Evolutionary conservation across 2,329 filamentous ascomycete species (phyloP), one percentile per base, ranked within the genome.

Genomic region (Fusarium phyllophilum): DNA sequence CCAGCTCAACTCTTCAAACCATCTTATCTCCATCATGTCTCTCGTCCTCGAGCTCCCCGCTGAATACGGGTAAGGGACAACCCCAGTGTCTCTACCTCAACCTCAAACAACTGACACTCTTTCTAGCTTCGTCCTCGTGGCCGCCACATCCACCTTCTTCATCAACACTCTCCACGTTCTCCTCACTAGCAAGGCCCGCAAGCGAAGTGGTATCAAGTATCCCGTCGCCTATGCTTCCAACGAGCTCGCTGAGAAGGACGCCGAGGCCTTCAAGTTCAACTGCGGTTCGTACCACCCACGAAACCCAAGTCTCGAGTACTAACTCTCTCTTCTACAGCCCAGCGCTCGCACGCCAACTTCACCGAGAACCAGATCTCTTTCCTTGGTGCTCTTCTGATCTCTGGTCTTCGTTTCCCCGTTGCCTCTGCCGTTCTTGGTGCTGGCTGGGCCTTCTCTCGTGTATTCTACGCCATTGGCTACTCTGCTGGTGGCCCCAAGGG

Each of bases 261-360:
- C 84, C 52, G 85, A 85, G 55, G 89, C 86, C 48, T 87, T 82
- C 79, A 78, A 80, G 60, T 92, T 92, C 84, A 93, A 93, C 85
- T 92, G 90, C 83, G 88, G 86, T 86, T 80, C 33, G 83, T 79
- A 68, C 22, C 52, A 68, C 18, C 52, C 41, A 39, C 54, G 6
- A 15, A n/a, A 15, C 22, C 26, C 39, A n/a, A 12, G 22, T 7
- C 13, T 44, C 24, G 6, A 49, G 13, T 58, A 73, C 59, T 63
- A 48, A 71, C 26, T 41, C 36, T 29, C 31, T 36, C 33, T 34
- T 57, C 24, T 55, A 41, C 63, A 88, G 86, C 88, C 59, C 89
- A 91, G 78, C 88, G 89, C 54, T 86, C 89, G 15, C 91, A 93
- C 79, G 82, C 84, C 75, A 92, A 92, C 84, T 92, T 86, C 82